These are phyloP conservation scores for Penicillium diatomitis DNA, from an alignment of 495 filamentous ascomycete species.

Conservation along the genomic window DNA sequence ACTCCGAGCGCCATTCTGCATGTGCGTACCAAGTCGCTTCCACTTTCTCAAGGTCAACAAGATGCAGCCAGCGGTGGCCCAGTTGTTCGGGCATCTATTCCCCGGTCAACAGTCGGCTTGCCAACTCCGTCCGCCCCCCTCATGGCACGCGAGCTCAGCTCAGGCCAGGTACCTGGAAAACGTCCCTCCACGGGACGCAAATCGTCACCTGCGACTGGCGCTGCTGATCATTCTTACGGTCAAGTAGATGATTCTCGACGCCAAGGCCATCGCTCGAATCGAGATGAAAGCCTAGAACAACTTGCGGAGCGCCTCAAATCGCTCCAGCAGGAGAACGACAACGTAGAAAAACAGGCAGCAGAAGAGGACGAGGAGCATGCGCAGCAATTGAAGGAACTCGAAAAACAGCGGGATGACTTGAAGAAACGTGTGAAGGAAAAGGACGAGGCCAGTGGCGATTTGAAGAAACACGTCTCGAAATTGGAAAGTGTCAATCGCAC, in stretches of 20 bases:
- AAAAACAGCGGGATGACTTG: conserved; percentile 62
- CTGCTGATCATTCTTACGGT: conserved; percentile 35
- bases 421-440: conserved; percentile 46
- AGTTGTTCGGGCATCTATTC: conserved; percentile 35
- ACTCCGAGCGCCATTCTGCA: conserved; percentile 78
- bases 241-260: conserved; percentile 32
- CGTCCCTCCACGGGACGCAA: conserved; percentile 64
- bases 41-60: conserved; percentile 43
- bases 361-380: conserved; percentile 70
- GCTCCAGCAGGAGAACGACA: conserved; percentile 66
- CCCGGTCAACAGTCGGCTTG: conserved; percentile 43
- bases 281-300: conserved; percentile 38
- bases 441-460: conserved; percentile 15
- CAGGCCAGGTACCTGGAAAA: conserved; percentile 46
- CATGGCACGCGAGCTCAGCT: conserved; percentile 56
- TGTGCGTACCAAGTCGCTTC: conserved; percentile 57
- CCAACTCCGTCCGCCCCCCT: conserved; percentile 42
- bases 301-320: conserved; percentile 64
- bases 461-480: conserved; percentile 53
- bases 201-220: conserved; percentile 62
- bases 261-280: conserved; percentile 17
- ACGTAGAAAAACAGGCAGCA: conserved; percentile 51
- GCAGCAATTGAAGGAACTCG: conserved; percentile 46
- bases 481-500: conserved; percentile 74
- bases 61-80: conserved; percentile 34